Base-by-base conservation (phyloP, 2,329 filamentous ascomycete genomes). In the Fusarium solani-melongenae region DNA sequence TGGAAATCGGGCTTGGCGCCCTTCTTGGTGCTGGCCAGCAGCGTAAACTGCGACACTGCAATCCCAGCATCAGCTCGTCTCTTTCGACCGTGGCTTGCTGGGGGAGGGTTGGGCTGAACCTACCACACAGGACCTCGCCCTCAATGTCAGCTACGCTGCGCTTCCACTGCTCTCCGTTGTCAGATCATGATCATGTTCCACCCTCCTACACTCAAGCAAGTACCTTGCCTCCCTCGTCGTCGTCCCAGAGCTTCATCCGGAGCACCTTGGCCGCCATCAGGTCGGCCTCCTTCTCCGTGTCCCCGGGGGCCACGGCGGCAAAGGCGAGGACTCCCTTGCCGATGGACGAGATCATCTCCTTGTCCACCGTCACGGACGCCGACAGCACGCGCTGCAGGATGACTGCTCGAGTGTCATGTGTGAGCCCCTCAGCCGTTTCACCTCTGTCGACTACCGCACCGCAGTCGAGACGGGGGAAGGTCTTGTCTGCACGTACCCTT, bases 1-100 rank as follows among this genome's bases (percentile, higher is more conserved):
- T 98, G 96, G 78, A 99, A 99, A 81, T 97, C 93, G 36, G 96
- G 97, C 82, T 97, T 98, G 80, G 91, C 95, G 71, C 96, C 96
- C 83, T 98, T 98, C 80, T 95, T 97, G n/a, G 95, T 95, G 53
- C 92, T 93, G 55, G 95, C 97, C 58, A 97, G 88, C 11, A 99
- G 89, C 3, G 96, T 99, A 81, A 99, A 99, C 84, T 99, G 96
- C 15, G 96, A 98, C 53, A 99, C 96, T 97, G 79, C 20, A 22
- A 22, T n/a, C 34, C 61, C 59, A 57, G 33, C 15, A 59, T 64
- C 24, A 61, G 62, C 41, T 67, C 22, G 15, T 56, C n/a, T 56
- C 61, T 31, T 44, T 20, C 27, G 49, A 31, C 14, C 38, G 36
- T 59, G 36, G 55, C 62, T 55, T 31, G 29, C n/a, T 22, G 11